These are phyloP conservation scores for Polygonum maritimum DNA, from an alignment of 148 eudicot species.

Conservation along the genomic window DNA sequence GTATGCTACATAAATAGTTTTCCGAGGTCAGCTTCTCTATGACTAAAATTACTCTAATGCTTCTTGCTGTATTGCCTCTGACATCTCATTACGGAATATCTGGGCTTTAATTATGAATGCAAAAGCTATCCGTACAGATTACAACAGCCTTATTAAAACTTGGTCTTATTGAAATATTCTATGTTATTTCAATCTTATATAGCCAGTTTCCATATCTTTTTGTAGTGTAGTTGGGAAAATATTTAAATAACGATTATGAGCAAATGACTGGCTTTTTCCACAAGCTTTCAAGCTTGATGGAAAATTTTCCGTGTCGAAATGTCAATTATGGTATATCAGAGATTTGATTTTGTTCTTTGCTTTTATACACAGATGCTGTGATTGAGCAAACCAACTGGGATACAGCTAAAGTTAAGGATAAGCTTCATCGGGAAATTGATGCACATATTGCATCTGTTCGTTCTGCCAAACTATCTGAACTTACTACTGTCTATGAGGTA, in stretches of 20 bases:
- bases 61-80: background rate
- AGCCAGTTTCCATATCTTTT: background rate
- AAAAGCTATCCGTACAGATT: background rate
- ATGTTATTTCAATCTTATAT: background rate
- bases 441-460: conserved; percentile 71
- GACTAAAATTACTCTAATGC: background rate
- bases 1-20: background rate
- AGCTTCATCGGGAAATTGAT: conserved; percentile 76
- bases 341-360: background rate
- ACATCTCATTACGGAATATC: background rate
- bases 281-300: background rate
- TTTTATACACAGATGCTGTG: conserved; percentile 43
- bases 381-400: conserved; percentile 86
- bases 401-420: conserved; percentile 65
- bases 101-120: background rate
- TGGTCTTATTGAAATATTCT: background rate
- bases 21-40: background rate
- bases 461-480: conserved; percentile 74
- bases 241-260: background rate
- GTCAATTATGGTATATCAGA: background rate
- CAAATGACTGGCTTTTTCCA: background rate
- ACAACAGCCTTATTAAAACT: background rate
- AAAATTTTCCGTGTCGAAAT: background rate
- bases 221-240: background rate
- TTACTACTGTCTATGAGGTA: conserved; percentile 81